Percentiles rank a stretch among this genome's conserved stretches.
These are phyloP conservation scores for Solidago caesia DNA, from an alignment of 129 eudicot species.

Conservation along the genomic window DNA sequence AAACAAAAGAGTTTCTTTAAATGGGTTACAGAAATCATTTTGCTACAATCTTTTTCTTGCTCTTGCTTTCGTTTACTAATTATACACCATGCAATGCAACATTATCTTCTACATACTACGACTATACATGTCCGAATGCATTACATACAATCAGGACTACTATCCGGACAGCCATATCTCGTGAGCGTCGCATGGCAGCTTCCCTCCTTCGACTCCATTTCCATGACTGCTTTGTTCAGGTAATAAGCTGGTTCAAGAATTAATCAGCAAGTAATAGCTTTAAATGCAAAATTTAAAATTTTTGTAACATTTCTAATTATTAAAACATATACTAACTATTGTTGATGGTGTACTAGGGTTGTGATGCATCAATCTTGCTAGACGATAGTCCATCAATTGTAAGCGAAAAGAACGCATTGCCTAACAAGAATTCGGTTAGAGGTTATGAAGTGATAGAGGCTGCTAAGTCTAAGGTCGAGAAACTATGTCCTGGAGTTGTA, in stretches of 20 bases:
- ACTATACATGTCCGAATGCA: conserved; percentile 7
- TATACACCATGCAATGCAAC: background rate
- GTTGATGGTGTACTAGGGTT: background rate
- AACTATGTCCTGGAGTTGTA: conserved; percentile 50
- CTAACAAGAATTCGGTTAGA: conserved; percentile 39
- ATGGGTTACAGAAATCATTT: background rate
- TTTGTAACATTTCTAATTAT: background rate
- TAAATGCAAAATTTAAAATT: too few species aligned
- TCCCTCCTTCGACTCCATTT: conserved; percentile 9
- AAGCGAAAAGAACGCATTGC: background rate
- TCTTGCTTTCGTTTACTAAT: background rate
- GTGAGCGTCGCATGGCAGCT: conserved; percentile 20
- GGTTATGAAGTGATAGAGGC: conserved; percentile 40
- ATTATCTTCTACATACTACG: background rate
- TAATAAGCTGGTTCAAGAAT: background rate
- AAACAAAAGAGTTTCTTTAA: background rate
- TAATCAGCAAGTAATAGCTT: too few species aligned
- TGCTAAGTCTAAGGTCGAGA: conserved; percentile 48
- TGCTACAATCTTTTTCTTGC: background rate
- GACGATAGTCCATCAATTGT: conserved; percentile 10
- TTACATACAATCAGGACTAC: conserved; percentile 4
- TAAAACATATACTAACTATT: background rate
- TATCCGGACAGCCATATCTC: conserved; percentile 8
- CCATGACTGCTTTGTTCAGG: conserved; percentile 15
- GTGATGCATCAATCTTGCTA: conserved; percentile 10